These are phyloP conservation scores for Microdochium bolleyi DNA, from an alignment of 2,329 filamentous ascomycete species.

Conservation along the genomic window DNA sequence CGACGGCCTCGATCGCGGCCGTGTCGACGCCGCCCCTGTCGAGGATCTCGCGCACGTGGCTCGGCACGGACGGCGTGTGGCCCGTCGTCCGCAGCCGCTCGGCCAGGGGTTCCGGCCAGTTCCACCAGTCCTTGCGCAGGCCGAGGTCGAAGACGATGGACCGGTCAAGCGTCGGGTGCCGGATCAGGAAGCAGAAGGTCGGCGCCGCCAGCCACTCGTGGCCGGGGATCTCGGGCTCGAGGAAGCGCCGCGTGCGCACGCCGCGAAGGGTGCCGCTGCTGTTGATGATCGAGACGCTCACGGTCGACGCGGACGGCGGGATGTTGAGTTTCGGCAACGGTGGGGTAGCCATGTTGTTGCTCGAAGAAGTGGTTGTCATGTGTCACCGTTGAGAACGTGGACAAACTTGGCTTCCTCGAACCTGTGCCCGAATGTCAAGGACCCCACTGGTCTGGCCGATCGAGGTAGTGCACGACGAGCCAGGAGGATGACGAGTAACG, in stretches of 20 bases:
- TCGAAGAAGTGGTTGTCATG: background rate
- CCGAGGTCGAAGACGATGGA: slow-evolving; percentile 8
- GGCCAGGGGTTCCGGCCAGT: slow-evolving; percentile 2
- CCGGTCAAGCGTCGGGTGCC: slow-evolving; percentile 12
- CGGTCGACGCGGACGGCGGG: slow-evolving; percentile 18
- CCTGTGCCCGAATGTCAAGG: too few relatives aligned
- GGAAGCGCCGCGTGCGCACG: slow-evolving; percentile 10
- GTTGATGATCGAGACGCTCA: slow-evolving; percentile 24
- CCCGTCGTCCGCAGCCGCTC: slow-evolving; percentile 1
- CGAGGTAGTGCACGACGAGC: too few relatives aligned
- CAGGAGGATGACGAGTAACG: too few relatives aligned
- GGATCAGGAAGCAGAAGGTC: slow-evolving; percentile 13
- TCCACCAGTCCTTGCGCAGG: slow-evolving; percentile 6
- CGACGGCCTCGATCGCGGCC: slow-evolving; percentile 14
- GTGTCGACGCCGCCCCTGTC: slow-evolving; percentile 9
- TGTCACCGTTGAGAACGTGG: too few relatives aligned
- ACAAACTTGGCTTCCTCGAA: too few relatives aligned
- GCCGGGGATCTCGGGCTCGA: slow-evolving; percentile 18
- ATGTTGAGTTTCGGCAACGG: slow-evolving; percentile 18
- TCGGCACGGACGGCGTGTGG: slow-evolving; percentile 6
- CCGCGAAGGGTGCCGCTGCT: slow-evolving; percentile 15
- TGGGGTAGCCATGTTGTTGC: slow-evolving; percentile 9
- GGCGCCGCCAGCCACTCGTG: slow-evolving; percentile 18
- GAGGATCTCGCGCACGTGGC: slow-evolving; percentile 13
- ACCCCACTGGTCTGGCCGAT: too few relatives aligned